phyloP scores from a whole-genome alignment of 2,329 filamentous ascomycete species.

The Diaporthe amygdali region DNA sequence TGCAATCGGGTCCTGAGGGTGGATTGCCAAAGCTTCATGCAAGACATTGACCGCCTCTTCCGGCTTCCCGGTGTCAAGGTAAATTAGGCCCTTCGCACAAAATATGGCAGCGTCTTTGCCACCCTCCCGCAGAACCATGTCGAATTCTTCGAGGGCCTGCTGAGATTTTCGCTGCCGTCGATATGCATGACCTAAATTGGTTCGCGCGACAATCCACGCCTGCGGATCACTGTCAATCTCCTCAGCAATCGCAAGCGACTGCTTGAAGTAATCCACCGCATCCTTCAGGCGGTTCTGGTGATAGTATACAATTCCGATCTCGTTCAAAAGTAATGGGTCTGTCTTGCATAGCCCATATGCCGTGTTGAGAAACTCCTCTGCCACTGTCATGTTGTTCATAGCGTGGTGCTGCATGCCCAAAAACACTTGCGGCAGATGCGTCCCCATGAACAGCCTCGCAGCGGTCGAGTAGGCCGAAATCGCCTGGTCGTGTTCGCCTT shows the following conservation, averaged over 20 bases:
- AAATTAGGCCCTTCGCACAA: constrained; percentile 80
- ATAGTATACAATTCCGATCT: constrained; percentile 95
- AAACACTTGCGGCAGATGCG: constrained; percentile 93
- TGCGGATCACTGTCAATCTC: constrained; percentile 83
- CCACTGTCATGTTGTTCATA: constrained; percentile 91
- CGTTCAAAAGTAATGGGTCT: constrained; percentile 91
- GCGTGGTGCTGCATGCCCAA: constrained; percentile 98
- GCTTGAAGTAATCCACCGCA: constrained; percentile 78
- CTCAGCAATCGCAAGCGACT: constrained; percentile 77
- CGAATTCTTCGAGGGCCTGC: constrained; percentile 80
- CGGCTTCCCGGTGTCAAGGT: constrained; percentile 76
- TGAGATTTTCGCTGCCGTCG: constrained; percentile 73
- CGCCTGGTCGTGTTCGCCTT: constrained; percentile 97
- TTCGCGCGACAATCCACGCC: constrained; percentile 83
- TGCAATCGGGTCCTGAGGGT: constrained; percentile 80
- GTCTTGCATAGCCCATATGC: constrained; percentile 83
- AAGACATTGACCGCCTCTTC: constrained; percentile 82
- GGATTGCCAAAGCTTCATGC: constrained; percentile 82
- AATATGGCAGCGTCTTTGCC: constrained; percentile 82
- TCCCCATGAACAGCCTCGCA: constrained; percentile 93
- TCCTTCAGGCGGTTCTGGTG: constrained; percentile 82
- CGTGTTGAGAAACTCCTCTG: constrained; percentile 91
- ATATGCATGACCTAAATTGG: constrained; percentile 89
- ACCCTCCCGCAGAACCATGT: constrained; percentile 83
- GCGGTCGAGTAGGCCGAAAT: constrained; percentile 98